Conservation (phyloP, 164 flowering plant species). For the Umbilicus rupestris region DNA sequence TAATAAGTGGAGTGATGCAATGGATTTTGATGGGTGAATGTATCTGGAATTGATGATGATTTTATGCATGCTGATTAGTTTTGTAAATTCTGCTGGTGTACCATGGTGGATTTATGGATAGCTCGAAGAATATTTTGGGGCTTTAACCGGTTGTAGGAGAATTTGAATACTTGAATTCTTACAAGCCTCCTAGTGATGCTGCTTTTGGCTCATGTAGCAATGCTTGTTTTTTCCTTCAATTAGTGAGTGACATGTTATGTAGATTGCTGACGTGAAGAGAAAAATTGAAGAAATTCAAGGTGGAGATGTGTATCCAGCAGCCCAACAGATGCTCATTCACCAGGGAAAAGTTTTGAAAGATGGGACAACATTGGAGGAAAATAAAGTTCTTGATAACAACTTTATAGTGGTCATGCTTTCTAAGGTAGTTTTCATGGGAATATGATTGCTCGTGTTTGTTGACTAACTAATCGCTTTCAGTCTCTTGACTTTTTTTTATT, state of each 20-base stretch:
- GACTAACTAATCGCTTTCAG: neutral
- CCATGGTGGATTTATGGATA: neutral
- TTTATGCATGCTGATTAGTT: no score
- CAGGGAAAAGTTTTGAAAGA: constrained; percentile 61
- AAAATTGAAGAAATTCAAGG: constrained; percentile 49
- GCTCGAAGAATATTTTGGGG: no score
- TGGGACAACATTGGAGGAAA: constrained; percentile 45
- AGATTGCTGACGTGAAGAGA: constrained; percentile 59
- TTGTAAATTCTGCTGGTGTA: neutral
- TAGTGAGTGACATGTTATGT: constrained; percentile 21
- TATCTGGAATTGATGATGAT: neutral
- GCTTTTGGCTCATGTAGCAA: neutral
- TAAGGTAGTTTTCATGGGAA: constrained; percentile 30
- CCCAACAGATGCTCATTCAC: constrained; percentile 54
- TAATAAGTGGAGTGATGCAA: no score
- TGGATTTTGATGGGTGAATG: neutral
- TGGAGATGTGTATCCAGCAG: constrained; percentile 41
- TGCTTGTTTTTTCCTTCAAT: neutral
- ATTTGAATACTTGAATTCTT: no score
- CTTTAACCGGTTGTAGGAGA: no score
- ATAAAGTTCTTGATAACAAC: constrained; percentile 45
- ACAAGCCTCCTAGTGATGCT: neutral
- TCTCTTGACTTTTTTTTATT: neutral
- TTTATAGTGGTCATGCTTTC: constrained; percentile 53
- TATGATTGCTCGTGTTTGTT: constrained; percentile 24